Percentiles rank a stretch among this genome's conserved stretches.
These are phyloP conservation scores for Persicaria maculosa DNA, from an alignment of 148 eudicot genomes.

Conservation along the genomic window DNA sequence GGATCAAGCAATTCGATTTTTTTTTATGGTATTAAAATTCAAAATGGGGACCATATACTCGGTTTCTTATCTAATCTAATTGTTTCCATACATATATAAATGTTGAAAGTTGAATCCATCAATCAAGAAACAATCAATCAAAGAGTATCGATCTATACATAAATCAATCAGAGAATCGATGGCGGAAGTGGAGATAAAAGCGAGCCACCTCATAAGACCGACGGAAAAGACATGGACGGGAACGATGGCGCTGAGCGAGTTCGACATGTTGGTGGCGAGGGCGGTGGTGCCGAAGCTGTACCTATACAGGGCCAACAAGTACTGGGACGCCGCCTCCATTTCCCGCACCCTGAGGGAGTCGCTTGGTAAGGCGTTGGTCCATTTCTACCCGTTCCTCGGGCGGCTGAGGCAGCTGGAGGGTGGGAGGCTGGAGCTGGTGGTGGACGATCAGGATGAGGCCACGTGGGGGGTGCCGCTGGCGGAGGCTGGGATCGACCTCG, in stretches of 20 bases:
- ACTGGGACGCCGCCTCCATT: neutral
- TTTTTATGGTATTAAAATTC: no score
- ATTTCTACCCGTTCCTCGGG: neutral
- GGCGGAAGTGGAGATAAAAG: neutral
- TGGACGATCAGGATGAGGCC: neutral
- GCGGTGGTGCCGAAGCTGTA: neutral
- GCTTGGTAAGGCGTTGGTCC: neutral
- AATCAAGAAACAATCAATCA: no score
- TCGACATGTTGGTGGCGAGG: neutral
- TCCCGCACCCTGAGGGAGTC: neutral
- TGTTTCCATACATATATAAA: no score
- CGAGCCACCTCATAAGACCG: neutral
- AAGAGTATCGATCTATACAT: no score
- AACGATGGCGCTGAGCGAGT: neutral
- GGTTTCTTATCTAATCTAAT: no score
- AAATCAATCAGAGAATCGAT: no score
- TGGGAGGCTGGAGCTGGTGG: neutral
- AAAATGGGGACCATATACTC: no score
- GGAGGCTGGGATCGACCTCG: neutral
- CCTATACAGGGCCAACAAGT: neutral
- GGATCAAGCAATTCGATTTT: no score
- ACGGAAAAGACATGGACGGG: slow-evolving; percentile 1
- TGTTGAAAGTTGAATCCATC: no score
- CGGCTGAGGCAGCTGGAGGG: neutral
- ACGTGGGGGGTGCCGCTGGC: neutral